Base-by-base conservation (phyloP, 1,139 yeast species). In the Scheffersomyces insectosa region DNA sequence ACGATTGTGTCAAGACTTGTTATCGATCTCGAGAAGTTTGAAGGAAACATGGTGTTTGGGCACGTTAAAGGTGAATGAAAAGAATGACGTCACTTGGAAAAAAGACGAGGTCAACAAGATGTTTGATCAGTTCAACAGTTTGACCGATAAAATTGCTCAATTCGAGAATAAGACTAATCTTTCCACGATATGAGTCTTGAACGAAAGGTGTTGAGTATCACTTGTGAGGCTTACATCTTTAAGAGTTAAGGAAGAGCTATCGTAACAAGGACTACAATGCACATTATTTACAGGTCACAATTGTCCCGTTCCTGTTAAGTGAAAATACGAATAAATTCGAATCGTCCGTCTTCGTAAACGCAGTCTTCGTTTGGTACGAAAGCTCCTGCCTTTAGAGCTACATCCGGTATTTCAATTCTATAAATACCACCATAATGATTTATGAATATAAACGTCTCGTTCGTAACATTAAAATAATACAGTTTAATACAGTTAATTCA, bases 31-130 rank as follows among this genome's bases (percentile, higher is more conserved):
- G 2, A 59, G 80, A 36, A 68, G 72, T 0, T 55, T 80, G 33
- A 74, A 77, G 49, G 85, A 80, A 52, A 68, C 76, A 2, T 80
- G 85, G 85, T 72, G 81, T 33, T 61, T 80, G 47, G 82, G 82
- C 4, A 78, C 82, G 25, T 66, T 79, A 50, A 72, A 68, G 45
- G 75, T 70, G 8, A 51, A 51, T 1, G 50, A 47, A 3, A 36
- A 44, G 5, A 51, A 52, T 12, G 62, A 59, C 10, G 50, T 52
- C 16, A 52, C 50, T 8, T 48, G 50, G 23, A 59, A 59, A 14
- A 52, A 46, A 5, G 41, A 42, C 14, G 67, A 68, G 13, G 46
- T 64, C 5, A 57, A 59, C 40, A 48, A 50, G 12, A 62, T 72
- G 1, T 70, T 69, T 46, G 54, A 56, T n/a, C 66, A 70, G 50